A percentile compares a stretch with the other conserved stretches of the same genome.
These are phyloP conservation scores for Jaenimonas drosophilae DNA, from an alignment of 208 protist species.

Conservation along the genomic window DNA sequence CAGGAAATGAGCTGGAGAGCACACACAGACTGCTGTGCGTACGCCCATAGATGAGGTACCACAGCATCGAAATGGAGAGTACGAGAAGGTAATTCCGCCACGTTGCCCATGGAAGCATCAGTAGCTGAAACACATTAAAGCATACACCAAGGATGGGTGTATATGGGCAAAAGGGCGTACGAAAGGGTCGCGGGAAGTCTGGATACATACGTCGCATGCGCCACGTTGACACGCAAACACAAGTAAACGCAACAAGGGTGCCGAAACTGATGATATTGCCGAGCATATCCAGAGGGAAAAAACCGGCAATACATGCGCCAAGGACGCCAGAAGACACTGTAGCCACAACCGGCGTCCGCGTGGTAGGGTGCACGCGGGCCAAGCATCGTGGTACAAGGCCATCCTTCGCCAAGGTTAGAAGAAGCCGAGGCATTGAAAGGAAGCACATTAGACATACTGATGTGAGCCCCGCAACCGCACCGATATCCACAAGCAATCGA, in stretches of 20 bases:
- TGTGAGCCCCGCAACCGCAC: slow-evolving; percentile 18
- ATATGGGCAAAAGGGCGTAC: slow-evolving; percentile 13
- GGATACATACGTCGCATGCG: slow-evolving; percentile 13
- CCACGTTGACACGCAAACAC: slow-evolving; percentile 25
- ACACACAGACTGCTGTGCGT: slow-evolving; percentile 6
- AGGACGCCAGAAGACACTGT: slow-evolving; percentile 11
- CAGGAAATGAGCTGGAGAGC: background rate
- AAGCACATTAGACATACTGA: slow-evolving; percentile 22
- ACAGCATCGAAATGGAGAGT: slow-evolving; percentile 6
- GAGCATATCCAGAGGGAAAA: slow-evolving; percentile 26
- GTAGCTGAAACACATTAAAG: slow-evolving; percentile 12
- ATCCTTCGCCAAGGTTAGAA: slow-evolving; percentile 17
- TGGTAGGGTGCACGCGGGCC: slow-evolving; percentile 5
- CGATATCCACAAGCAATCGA: slow-evolving; percentile 16
- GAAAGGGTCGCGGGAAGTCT: slow-evolving; percentile 14
- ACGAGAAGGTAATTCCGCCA: slow-evolving; percentile 18
- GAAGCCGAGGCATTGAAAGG: slow-evolving; percentile 23
- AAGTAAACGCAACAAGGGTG: slow-evolving; percentile 21
- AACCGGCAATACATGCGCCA: slow-evolving; percentile 10
- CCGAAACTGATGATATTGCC: slow-evolving; percentile 30
- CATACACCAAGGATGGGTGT: slow-evolving; percentile 11
- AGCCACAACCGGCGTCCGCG: slow-evolving; percentile 8
- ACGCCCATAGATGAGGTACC: slow-evolving; percentile 15
- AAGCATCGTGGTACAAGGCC: slow-evolving; percentile 17
- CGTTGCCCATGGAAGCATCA: slow-evolving; percentile 11